These are phyloP conservation scores for Neurospora sp. DNA, from an alignment of 2,329 filamentous ascomycete species.

Conservation along the genomic window DNA sequence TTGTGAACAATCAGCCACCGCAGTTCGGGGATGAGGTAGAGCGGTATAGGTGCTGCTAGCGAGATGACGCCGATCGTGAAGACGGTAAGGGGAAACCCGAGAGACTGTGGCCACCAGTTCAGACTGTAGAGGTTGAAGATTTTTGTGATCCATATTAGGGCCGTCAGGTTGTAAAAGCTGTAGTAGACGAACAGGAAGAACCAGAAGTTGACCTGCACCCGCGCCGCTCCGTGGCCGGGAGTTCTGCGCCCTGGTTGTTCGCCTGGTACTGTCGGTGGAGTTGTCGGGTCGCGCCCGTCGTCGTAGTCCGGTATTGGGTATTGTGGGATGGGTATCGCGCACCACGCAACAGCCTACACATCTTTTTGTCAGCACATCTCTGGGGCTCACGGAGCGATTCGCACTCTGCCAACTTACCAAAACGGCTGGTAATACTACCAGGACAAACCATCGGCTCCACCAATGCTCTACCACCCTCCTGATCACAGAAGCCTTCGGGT, in stretches of 20 bases:
- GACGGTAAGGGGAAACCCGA: constrained; percentile 56
- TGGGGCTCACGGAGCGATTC: background rate
- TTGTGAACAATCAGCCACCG: constrained; percentile 50
- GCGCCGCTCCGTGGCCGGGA: constrained; percentile 53
- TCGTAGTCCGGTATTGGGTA: constrained; percentile 42
- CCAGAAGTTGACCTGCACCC: constrained; percentile 60
- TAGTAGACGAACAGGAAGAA: constrained; percentile 63
- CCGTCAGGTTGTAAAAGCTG: constrained; percentile 57
- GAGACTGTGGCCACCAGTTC: constrained; percentile 58
- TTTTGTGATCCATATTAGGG: constrained; percentile 61
- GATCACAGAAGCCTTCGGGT: constrained; percentile 48
- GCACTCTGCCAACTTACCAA: constrained; percentile 35
- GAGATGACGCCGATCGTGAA: constrained; percentile 51
- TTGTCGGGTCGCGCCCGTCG: constrained; percentile 21
- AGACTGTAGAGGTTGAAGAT: constrained; percentile 62
- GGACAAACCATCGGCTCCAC: constrained; percentile 51
- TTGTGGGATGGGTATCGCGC: constrained; percentile 54
- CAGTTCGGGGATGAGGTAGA: constrained; percentile 45
- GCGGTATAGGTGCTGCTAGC: constrained; percentile 46
- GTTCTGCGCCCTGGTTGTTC: constrained; percentile 28
- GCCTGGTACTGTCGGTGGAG: constrained; percentile 14
- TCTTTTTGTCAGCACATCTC: constrained; percentile 9
- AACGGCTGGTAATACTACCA: constrained; percentile 50
- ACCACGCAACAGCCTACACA: constrained; percentile 50
- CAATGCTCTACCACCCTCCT: constrained; percentile 48